Base-by-base conservation (phyloP, 2,329 filamentous ascomycete species). In the Peltaster fructicola region DNA sequence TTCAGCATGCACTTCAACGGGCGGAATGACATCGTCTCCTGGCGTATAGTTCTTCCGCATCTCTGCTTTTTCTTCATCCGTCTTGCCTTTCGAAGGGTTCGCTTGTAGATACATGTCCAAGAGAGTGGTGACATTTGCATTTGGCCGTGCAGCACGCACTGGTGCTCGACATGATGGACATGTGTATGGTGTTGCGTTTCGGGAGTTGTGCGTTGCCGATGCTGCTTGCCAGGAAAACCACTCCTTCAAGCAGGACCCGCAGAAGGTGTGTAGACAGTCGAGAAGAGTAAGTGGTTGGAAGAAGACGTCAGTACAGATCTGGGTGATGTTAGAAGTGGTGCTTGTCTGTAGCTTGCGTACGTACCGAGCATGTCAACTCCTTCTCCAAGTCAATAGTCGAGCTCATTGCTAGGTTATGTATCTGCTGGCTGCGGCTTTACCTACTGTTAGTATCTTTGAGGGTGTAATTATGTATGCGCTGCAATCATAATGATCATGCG, bases 361-460 rank as follows among this genome's bases (percentile, higher is more conserved):
- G 57, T 65, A 92, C 84, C 48, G 85, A 91, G 59, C 85, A 95
- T 26, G 76, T 84, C 56, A 95, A 61, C 65, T 98, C 88, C 53
- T 75, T 85, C 57, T 93, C 88, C 40, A 93, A 63, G 52, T 90
- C 80, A 5, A 30, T n/a, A n/a, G n/a, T n/a, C n/a, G n/a, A n/a
- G n/a, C n/a, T n/a, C n/a, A n/a, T n/a, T n/a, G n/a, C n/a, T n/a
- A n/a, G n/a, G n/a, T n/a, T n/a, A n/a, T n/a, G n/a, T n/a, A n/a
- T n/a, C n/a, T n/a, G n/a, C n/a, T n/a, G n/a, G n/a, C n/a, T n/a
- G n/a, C n/a, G n/a, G n/a, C n/a, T n/a, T n/a, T n/a, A n/a, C n/a
- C n/a, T n/a, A n/a, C n/a, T n/a, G n/a, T n/a, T n/a, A n/a, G n/a
- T n/a, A n/a, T n/a, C n/a, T n/a, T n/a, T n/a, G n/a, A n/a, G n/a